These are phyloP conservation scores for Penicillium macrosclerotiorum DNA, from an alignment of 495 filamentous ascomycete species.

Conservation along the genomic window DNA sequence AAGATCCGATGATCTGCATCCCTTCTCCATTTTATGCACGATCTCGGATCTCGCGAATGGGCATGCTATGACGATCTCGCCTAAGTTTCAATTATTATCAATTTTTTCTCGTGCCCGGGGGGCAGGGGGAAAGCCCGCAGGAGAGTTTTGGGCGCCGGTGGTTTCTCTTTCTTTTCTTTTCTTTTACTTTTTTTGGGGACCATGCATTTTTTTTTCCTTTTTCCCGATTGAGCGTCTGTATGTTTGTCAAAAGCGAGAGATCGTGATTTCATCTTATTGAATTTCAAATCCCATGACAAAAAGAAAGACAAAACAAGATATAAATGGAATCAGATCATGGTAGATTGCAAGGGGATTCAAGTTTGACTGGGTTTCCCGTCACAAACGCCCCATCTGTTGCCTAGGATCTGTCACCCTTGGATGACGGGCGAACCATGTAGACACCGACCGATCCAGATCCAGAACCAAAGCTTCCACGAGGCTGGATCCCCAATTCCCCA, in stretches of 20 bases:
- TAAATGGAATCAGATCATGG: neutral
- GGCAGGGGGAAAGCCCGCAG: neutral
- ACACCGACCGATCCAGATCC: conserved; percentile 8
- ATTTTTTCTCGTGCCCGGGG: neutral
- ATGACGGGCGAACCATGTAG: conserved; percentile 11
- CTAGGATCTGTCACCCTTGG: conserved; percentile 11
- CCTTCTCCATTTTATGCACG: conserved; percentile 29
- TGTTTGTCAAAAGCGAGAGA: no score
- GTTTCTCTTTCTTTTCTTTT: neutral
- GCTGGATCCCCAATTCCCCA: conserved; percentile 13
- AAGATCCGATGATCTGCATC: conserved; percentile 35
- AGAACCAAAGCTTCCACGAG: conserved; percentile 13
- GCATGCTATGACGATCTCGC: conserved; percentile 15
- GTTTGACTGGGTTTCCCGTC: neutral
- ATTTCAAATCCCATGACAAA: neutral
- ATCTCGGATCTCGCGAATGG: conserved; percentile 22
- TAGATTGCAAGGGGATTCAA: neutral
- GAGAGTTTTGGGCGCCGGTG: neutral
- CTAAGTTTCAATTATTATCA: conserved; percentile 5
- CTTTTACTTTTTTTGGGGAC: neutral
- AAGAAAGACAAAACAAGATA: neutral
- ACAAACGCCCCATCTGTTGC: neutral
- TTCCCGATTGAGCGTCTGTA: neutral
- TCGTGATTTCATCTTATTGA: no score
- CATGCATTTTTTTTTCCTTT: neutral